Evolutionary conservation across 768 basidiomycete species (phyloP), one percentile per base, ranked within the genome.

Genomic region (Inosperma sp.): DNA sequence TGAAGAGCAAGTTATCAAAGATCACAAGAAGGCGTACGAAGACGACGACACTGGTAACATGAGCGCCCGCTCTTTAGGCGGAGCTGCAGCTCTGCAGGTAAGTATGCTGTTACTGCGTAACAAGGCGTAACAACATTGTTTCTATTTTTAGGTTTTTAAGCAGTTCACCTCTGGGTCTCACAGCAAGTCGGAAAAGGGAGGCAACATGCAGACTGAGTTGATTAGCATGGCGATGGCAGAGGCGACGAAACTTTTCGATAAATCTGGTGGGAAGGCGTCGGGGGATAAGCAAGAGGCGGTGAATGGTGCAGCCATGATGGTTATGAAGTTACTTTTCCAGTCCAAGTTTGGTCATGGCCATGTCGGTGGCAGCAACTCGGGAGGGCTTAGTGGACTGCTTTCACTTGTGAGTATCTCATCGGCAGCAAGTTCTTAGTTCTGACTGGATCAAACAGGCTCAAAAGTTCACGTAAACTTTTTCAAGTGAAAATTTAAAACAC

Each of bases 171-270:
- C 78, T n/a, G n/a, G n/a, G n/a, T n/a, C n/a, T 3, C n/a, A n/a
- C n/a, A 5, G 49, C 66, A 27, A 60, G 63, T 31, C 46, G 17
- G 19, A 37, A 21, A 37, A 37, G 10, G 59, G 63, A 13, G 68
- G 69, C 5, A 76, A 72, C 22, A 70, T 74, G 39, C 74, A 78
- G 63, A 81, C 80, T 31, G 65, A 93, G 65, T 70, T 94, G 52
- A 83, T 95, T 67, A 86, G 86, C 60, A 67, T 91, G 66, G 92
- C 93, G 4, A 91, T 95, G 89, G 80, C 81, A 0, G 85, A 94
- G 58, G 86, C 83, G 0, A 71, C 78, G 13, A 86, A 88, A 62
- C 68, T 90, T 41, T 87, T 93, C 57, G 88, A 90, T 59, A 68
- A 77, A 55, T 74, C 78, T 21, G 86, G 85, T 16, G 81, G 82